Conservation (phyloP, 2,329 filamentous ascomycete species). For the Cladosporium velox region DNA sequence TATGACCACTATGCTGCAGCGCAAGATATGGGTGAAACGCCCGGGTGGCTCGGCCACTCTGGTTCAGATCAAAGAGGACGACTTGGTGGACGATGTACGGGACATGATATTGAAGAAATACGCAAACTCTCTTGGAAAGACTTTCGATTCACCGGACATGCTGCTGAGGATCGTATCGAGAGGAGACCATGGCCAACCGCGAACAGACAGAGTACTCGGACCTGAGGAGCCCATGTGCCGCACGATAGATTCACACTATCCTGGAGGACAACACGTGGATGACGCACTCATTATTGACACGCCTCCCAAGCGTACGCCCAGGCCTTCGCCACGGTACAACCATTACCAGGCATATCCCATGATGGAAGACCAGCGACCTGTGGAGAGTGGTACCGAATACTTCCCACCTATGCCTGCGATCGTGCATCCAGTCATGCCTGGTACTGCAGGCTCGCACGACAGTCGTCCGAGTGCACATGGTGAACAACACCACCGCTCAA, state of each 20-base stretch:
- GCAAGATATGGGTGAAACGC: constrained; percentile 95
- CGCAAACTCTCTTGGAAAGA: constrained; percentile 83
- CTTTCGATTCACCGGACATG: constrained; percentile 89
- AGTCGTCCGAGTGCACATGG: constrained; percentile 35
- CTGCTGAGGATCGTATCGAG: constrained; percentile 75
- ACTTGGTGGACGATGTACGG: constrained; percentile 90
- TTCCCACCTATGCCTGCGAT: constrained; percentile 70
- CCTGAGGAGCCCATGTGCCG: constrained; percentile 83
- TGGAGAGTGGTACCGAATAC: constrained; percentile 75
- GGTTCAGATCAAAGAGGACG: constrained; percentile 81
- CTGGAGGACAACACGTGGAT: constrained; percentile 81
- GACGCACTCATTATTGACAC: constrained; percentile 92
- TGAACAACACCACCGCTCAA: constrained; percentile 61
- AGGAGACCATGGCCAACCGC: constrained; percentile 35
- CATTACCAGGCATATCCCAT: constrained; percentile 49
- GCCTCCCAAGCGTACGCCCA: constrained; percentile 72
- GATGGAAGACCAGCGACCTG: constrained; percentile 64
- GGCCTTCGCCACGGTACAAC: constrained; percentile 69
- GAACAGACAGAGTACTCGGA: constrained; percentile 67
- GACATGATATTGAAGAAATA: constrained; percentile 94
- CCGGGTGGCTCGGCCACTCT: constrained; percentile 82
- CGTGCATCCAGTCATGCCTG: constrained; percentile 43
- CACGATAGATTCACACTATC: constrained; percentile 79
- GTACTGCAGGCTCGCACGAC: constrained; percentile 40
- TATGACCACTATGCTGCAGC: constrained; percentile 46